A percentile compares a stretch with the other conserved stretches of the same genome.
These are phyloP conservation scores for Gynandropsis gynandra DNA, from an alignment of 345 rosid genomes.

Conservation along the genomic window DNA sequence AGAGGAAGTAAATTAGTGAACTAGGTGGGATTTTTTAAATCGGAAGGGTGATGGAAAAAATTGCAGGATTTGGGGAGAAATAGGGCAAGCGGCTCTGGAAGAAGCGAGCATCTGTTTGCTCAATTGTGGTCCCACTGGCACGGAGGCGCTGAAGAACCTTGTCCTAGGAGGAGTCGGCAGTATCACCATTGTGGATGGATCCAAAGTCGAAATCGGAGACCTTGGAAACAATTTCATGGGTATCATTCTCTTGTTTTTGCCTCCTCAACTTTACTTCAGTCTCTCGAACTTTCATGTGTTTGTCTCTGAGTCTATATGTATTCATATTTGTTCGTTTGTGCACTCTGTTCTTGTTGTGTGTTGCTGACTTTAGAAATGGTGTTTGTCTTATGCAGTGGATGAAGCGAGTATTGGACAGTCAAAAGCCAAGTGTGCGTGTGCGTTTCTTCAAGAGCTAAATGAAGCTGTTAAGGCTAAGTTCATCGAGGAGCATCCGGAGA, in stretches of 20 bases:
- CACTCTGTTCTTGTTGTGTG: neutral
- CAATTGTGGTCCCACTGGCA: conserved; percentile 97
- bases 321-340: neutral
- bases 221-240: conserved; percentile 98
- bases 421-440: conserved; percentile 83
- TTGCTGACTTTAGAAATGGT: conserved; percentile 9
- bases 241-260: conserved; percentile 19
- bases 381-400: conserved; percentile 52
- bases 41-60: neutral
- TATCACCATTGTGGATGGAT: conserved; percentile 88
- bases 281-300: neutral
- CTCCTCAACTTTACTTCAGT: neutral
- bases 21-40: neutral
- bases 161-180: conserved; percentile 97
- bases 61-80: conserved; percentile 93
- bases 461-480: conserved; percentile 98
- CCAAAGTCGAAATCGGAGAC: conserved; percentile 76
- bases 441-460: conserved; percentile 90
- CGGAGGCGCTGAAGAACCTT: conserved; percentile 90
- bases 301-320: neutral
- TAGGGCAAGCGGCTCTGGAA: conserved; percentile 86
- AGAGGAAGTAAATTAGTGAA: neutral
- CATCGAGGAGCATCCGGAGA: conserved; percentile 78
- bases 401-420: conserved; percentile 66
- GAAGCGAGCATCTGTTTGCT: conserved; percentile 88